phyloP scores from a whole-genome alignment of 2,329 filamentous ascomycete genomes.

The Venturia nashicola region DNA sequence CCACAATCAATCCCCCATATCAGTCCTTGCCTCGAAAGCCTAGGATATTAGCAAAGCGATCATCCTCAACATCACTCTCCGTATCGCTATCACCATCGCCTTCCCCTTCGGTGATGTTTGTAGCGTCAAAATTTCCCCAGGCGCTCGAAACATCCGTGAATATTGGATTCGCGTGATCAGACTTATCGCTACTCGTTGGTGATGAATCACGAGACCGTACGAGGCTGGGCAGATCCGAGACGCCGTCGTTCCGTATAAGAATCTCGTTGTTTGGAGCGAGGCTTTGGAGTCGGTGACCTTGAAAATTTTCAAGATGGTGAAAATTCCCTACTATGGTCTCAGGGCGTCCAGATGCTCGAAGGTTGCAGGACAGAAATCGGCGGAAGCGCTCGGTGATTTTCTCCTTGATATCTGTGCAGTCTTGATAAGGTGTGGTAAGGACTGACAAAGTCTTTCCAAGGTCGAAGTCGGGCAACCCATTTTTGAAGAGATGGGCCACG shows the following conservation, averaged over 20 bases:
- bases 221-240: background rate
- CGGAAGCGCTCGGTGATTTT: background rate
- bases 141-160: background rate
- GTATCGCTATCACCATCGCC: background rate
- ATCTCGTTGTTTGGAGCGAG: background rate
- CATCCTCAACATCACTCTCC: background rate
- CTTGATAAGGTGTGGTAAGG: background rate
- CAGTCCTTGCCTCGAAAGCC: no score
- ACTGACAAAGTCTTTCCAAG: background rate
- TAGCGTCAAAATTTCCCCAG: background rate
- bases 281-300: background rate
- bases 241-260: background rate
- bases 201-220: background rate
- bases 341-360: background rate
- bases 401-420: background rate
- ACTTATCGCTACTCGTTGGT: background rate
- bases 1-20: no score
- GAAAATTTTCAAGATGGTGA: background rate
- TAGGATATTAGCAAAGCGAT: no score
- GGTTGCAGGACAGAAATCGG: background rate
- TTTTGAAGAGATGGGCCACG: background rate
- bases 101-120: background rate
- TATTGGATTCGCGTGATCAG: background rate
- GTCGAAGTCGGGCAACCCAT: background rate
- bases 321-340: background rate